phyloP scores from a whole-genome alignment of 495 filamentous ascomycete species.

The Penicillium longicatenatum region DNA sequence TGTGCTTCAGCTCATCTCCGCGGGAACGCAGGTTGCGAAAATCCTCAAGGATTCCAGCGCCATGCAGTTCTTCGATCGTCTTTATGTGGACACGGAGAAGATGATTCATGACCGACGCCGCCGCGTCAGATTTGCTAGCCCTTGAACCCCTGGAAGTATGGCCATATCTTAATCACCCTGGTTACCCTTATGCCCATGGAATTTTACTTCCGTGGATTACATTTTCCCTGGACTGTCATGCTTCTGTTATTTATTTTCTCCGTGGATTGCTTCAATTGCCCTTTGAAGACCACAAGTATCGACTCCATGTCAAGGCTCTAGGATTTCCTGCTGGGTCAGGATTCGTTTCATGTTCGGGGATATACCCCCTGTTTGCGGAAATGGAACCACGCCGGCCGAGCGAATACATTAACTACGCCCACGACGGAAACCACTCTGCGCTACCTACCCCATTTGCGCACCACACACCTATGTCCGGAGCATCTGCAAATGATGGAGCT shows the following conservation, averaged over 20 bases:
- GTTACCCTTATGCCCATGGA: slow-evolving; percentile 4
- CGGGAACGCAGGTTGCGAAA: slow-evolving; percentile 83
- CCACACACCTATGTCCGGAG: neutral
- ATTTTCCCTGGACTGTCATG: slow-evolving; percentile 7
- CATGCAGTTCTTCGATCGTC: slow-evolving; percentile 76
- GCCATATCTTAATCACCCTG: slow-evolving; percentile 2
- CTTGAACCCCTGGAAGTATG: slow-evolving; percentile 35
- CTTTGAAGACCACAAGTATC: neutral
- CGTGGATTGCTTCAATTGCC: slow-evolving; percentile 2
- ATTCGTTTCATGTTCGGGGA: neutral
- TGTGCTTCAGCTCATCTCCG: slow-evolving; percentile 82
- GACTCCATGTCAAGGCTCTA: neutral
- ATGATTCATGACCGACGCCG: slow-evolving; percentile 66
- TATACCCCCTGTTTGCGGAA: neutral
- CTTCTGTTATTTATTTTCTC: slow-evolving; percentile 5
- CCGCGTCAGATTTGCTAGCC: slow-evolving; percentile 46
- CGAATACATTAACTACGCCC: neutral
- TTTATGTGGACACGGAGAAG: slow-evolving; percentile 71
- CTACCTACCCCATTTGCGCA: neutral
- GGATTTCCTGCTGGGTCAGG: slow-evolving; percentile 3
- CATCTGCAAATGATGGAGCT: neutral
- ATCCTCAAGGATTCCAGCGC: slow-evolving; percentile 79
- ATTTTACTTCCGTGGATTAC: slow-evolving; percentile 11
- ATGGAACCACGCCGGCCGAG: neutral
- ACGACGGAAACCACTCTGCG: neutral